These are phyloP conservation scores for Heliamphora pulchella DNA, from an alignment of 179 eudicot species.

Conservation along the genomic window DNA sequence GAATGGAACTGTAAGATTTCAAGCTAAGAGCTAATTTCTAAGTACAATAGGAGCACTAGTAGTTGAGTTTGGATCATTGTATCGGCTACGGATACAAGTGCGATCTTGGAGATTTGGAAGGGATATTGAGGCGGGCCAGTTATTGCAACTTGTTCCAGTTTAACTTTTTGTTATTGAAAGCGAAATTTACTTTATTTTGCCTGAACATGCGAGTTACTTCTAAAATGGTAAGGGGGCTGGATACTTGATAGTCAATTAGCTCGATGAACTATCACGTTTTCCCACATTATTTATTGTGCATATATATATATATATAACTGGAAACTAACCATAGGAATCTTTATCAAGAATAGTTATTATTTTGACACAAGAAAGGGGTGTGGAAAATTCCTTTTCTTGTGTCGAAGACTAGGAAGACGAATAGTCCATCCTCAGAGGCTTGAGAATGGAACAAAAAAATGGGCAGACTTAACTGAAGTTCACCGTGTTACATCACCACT, in stretches of 20 bases:
- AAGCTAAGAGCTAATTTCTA: background rate
- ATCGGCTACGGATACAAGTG: background rate
- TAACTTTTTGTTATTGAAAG: background rate
- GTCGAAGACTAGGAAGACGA: background rate
- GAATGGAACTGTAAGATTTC: background rate
- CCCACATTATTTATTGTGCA: no score
- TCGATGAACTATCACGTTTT: background rate
- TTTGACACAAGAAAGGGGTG: no score
- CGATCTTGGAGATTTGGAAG: conserved; percentile 5
- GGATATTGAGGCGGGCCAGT: background rate
- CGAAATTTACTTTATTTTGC: background rate
- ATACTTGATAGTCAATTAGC: background rate
- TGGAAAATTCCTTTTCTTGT: background rate
- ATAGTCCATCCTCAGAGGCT: no score
- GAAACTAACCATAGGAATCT: no score
- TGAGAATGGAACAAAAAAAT: background rate
- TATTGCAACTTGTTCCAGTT: background rate
- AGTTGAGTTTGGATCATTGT: conserved; percentile 1
- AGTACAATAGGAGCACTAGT: background rate
- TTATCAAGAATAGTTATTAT: no score
- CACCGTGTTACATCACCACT: background rate
- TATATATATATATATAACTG: no score
- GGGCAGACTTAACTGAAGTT: background rate
- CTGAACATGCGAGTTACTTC: background rate
- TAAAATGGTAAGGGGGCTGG: background rate